Percentiles rank a stretch among this genome's conserved stretches.
Evolutionary conservation across 2,329 filamentous ascomycete species (phyloP).

Genomic region (Fonsecaea pedrosoi): DNA sequence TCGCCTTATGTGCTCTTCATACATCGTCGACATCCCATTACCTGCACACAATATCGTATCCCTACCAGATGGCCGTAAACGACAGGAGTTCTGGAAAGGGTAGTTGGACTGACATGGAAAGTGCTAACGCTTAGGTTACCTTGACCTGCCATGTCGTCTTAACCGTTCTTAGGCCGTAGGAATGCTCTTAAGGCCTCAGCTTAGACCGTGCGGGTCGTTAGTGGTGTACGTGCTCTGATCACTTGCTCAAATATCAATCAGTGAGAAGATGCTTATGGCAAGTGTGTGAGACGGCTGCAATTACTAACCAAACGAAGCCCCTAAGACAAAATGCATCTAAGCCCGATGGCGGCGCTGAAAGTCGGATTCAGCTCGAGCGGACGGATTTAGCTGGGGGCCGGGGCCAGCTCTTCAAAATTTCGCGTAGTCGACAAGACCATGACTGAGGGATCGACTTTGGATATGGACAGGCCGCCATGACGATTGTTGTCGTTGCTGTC

Average conservation of each 20-base stretch:
- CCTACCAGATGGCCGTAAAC: neutral
- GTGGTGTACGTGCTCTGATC: neutral
- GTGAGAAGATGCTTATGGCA: neutral
- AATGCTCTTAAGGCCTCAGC: neutral
- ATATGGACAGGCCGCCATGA: neutral
- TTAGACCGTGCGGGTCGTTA: neutral
- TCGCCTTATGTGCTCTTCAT: neutral
- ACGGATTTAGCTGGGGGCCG: neutral
- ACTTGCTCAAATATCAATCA: neutral
- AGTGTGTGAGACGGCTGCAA: neutral
- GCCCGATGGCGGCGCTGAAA: constrained; percentile 8
- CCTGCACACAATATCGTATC: neutral
- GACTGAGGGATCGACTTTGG: no score
- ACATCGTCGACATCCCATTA: neutral
- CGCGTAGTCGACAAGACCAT: no score
- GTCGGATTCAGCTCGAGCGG: neutral
- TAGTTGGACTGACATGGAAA: neutral
- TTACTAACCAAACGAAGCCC: neutral
- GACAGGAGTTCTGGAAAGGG: neutral
- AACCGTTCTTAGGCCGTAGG: neutral
- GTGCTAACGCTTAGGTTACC: neutral
- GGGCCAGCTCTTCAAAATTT: neutral
- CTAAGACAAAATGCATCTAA: neutral
- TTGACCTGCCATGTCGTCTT: neutral
- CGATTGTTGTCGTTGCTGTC: no score